Evolutionary conservation across 1,284 basidiomycete species (phyloP).

Genomic region (Rhizoctonia solani): DNA sequence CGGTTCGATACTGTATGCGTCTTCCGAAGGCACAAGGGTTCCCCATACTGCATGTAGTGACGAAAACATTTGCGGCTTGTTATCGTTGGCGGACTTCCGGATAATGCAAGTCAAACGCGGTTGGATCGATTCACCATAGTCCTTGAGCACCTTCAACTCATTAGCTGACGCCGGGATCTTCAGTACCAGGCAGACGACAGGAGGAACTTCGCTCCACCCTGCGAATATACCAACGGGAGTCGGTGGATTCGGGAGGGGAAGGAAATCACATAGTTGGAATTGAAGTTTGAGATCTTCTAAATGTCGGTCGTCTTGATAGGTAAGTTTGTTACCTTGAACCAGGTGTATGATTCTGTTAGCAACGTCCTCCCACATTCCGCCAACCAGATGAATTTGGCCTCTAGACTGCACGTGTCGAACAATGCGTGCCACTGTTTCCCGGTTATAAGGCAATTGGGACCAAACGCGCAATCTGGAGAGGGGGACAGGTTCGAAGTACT

Average conservation of each 20-base stretch:
- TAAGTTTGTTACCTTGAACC: background rate
- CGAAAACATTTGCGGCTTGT: background rate
- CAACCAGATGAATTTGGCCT: background rate
- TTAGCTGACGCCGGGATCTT: background rate
- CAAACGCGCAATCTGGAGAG: background rate
- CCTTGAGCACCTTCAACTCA: background rate
- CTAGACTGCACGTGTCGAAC: background rate
- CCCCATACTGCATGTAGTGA: constrained; percentile 17
- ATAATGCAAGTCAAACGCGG: background rate
- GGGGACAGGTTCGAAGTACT: background rate
- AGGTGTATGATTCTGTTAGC: background rate
- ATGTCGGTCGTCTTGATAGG: background rate
- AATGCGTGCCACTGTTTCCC: constrained; percentile 1
- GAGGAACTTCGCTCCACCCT: constrained; percentile 4
- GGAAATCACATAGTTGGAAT: background rate
- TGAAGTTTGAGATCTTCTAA: constrained; percentile 2
- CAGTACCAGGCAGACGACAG: constrained; percentile 8
- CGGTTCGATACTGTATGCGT: background rate
- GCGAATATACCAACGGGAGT: background rate
- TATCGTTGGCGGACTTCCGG: background rate
- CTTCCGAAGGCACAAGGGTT: background rate
- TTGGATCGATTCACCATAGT: background rate
- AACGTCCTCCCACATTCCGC: constrained; percentile 4
- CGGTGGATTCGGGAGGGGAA: background rate
- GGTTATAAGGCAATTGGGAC: background rate